Evolutionary conservation across 2,329 filamentous ascomycete species (phyloP).

Genomic region (Paraphoma chrysanthemicola): DNA sequence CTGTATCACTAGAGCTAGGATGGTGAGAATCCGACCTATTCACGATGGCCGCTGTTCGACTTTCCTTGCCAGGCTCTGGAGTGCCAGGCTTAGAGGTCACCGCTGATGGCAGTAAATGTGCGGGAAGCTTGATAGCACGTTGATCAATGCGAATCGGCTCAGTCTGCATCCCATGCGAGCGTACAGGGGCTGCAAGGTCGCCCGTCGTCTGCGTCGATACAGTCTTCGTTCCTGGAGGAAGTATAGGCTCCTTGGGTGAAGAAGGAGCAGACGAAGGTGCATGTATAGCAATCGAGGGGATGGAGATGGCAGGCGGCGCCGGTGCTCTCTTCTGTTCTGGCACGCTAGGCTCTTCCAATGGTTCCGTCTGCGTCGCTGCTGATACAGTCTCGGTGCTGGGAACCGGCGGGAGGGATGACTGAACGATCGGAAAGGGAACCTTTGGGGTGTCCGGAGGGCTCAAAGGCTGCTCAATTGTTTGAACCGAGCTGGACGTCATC

Average conservation of each 20-base stretch:
- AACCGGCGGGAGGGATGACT: constrained; percentile 46
- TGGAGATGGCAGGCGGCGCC: constrained; percentile 54
- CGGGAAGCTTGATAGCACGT: constrained; percentile 75
- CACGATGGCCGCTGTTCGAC: constrained; percentile 2
- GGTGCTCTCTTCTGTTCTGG: constrained; percentile 30
- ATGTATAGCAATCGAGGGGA: constrained; percentile 90
- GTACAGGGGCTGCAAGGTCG: constrained; percentile 54
- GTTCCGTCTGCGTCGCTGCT: constrained; percentile 67
- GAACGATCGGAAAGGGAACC: constrained; percentile 51
- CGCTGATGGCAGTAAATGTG: constrained; percentile 79
- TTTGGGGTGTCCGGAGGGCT: constrained; percentile 72
- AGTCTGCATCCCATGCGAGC: constrained; percentile 76
- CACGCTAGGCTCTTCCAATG: constrained; percentile 17
- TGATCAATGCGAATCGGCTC: constrained; percentile 88
- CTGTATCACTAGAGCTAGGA: constrained; percentile 11
- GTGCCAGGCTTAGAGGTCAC: constrained; percentile 64
- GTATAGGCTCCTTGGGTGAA: constrained; percentile 74
- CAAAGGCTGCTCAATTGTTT: constrained; percentile 67
- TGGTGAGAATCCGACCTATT: constrained; percentile 24
- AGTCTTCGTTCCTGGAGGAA: constrained; percentile 82
- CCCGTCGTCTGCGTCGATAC: constrained; percentile 79
- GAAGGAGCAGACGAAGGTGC: constrained; percentile 85
- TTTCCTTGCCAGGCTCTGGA: constrained; percentile 34
- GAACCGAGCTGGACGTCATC: constrained; percentile 72
- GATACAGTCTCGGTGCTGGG: constrained; percentile 58